A percentile compares a stretch with the other conserved stretches of the same genome.
These are phyloP conservation scores for Hymenoscyphus albidus DNA, from an alignment of 2,329 filamentous ascomycete species.

Conservation along the genomic window DNA sequence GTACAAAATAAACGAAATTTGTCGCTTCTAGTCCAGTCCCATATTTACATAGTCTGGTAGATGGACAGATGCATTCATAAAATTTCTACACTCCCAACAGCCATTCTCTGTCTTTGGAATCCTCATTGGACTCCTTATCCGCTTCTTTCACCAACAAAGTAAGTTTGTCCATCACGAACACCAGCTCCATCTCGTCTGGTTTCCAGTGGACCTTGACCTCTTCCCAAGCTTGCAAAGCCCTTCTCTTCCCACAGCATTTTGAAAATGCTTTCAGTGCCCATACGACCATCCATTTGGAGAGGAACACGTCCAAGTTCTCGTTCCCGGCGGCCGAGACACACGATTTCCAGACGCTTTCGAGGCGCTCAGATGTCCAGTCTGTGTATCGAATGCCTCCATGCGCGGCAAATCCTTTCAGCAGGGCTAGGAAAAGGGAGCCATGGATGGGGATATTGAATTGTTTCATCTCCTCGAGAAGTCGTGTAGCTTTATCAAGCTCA, in stretches of 20 bases:
- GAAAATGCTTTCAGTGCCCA: slow-evolving; percentile 62
- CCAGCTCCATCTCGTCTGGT: slow-evolving; percentile 30
- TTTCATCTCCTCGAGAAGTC: slow-evolving; percentile 78
- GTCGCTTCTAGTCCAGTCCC: no score
- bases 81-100: slow-evolving; percentile 14
- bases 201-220: slow-evolving; percentile 33
- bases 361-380: slow-evolving; percentile 67
- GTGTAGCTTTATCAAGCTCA: slow-evolving; percentile 65
- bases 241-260: slow-evolving; percentile 37
- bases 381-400: slow-evolving; percentile 66
- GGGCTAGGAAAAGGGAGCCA: slow-evolving; percentile 70
- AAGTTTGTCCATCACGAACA: slow-evolving; percentile 29
- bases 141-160: slow-evolving; percentile 20
- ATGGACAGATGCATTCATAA: no score
- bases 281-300: slow-evolving; percentile 58
- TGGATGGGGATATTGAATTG: slow-evolving; percentile 63
- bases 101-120: slow-evolving; percentile 22
- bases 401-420: slow-evolving; percentile 76
- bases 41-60: no score
- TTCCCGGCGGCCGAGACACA: slow-evolving; percentile 55
- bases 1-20: neutral
- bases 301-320: slow-evolving; percentile 42
- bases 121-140: slow-evolving; percentile 18
- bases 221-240: slow-evolving; percentile 31
- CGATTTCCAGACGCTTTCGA: slow-evolving; percentile 64